Base-by-base conservation (phyloP, 202 grass and related monocot genomes). In the Schoenoplectus triqueter region DNA sequence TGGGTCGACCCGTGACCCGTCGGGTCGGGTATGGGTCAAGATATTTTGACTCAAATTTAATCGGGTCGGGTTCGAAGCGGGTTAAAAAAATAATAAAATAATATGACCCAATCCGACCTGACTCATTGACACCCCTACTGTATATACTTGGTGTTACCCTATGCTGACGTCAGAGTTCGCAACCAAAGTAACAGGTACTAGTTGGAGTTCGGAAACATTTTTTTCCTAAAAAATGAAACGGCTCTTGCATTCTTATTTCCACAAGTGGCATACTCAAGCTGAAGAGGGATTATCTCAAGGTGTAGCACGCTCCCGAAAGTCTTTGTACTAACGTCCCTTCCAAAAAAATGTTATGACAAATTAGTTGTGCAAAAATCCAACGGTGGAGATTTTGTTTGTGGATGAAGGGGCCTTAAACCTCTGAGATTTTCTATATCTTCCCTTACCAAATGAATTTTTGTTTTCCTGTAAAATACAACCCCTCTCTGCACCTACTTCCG, bases 121-220 rank as follows among this genome's bases (percentile, higher is more conserved):
- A 31, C 31, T 1, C 31, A 31, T 31, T 31, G 31, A 31, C 31
- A 31, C 31, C 31, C 31, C 31, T 31, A 69, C 0, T 46, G 10
- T 46, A 69, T 9, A 15, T 69, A 46, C 10, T 73, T 4, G 15
- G 45, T 17, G 22, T 73, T 73, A 73, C n/a, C 1, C 45, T 49
- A 73, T 73, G 69, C n/a, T 6, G 19, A 45, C 40, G 13, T 49
- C 3, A 50, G 69, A 73, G 45, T 19, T 49, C 49, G 69, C 40
- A 73, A 73, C 15, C 45, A 73, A 31, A 50, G 66, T 17, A 5
- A 73, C 2, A 47, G 15, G n/a, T 73, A 75, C 48, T 31, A 22
- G 71, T 52, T 75, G 19, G 71, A 54, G 71, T 14, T 51, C 10
- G 6, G 48, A 75, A 75, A 54, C 71, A 75, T 75, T 75, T 75